Conservation (phyloP, 192 early-diverging fungal species). For the Oehlia diaphana region DNA sequence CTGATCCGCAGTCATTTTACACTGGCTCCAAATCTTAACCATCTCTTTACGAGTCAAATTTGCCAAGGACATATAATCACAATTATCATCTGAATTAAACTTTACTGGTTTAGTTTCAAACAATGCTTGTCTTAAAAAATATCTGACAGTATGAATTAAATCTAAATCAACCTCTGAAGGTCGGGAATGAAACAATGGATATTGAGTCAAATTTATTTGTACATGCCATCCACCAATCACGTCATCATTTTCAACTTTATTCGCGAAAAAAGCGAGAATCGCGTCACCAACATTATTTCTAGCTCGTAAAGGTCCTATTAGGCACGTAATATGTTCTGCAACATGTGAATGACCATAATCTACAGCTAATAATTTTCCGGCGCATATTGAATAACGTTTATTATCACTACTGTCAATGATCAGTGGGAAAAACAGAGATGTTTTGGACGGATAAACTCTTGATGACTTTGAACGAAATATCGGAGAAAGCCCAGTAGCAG, state of each 20-base stretch:
- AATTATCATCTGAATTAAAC: no score
- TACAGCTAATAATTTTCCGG: slow-evolving; percentile 13
- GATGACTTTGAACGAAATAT: neutral
- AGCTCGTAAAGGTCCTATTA: slow-evolving; percentile 5
- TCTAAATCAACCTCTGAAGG: neutral
- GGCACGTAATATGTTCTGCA: slow-evolving; percentile 24
- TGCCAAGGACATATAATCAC: neutral
- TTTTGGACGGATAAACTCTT: neutral
- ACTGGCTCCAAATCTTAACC: neutral
- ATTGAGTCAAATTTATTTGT: slow-evolving; percentile 7
- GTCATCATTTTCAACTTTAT: neutral
- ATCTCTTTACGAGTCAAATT: slow-evolving; percentile 2
- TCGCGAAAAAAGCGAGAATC: slow-evolving; percentile 17
- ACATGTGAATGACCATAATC: slow-evolving; percentile 21
- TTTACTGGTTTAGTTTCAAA: neutral
- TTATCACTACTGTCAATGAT: slow-evolving; percentile 3
- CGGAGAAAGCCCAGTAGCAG: neutral
- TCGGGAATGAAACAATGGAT: slow-evolving; percentile 9
- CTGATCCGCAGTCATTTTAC: slow-evolving; percentile 6
- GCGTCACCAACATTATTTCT: slow-evolving; percentile 7
- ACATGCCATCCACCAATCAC: neutral
- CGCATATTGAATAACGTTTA: neutral
- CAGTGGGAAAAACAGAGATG: slow-evolving; percentile 21
- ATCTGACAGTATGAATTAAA: slow-evolving; percentile 15
- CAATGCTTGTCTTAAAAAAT: slow-evolving; percentile 21